phyloP scores from a whole-genome alignment of 2,329 filamentous ascomycete species.

The Scedosporium dehoogii region DNA sequence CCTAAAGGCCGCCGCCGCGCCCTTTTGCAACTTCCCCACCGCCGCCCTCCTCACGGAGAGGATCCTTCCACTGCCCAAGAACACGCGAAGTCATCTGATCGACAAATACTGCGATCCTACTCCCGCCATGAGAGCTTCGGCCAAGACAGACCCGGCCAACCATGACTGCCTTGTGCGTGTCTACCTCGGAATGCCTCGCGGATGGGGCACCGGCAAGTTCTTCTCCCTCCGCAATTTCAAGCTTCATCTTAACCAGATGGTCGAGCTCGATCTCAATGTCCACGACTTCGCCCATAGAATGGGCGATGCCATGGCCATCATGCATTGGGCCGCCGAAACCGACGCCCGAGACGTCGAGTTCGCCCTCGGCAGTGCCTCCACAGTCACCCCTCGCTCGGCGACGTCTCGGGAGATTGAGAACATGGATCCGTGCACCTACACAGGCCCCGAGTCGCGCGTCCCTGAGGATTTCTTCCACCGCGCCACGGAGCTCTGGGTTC shows the following conservation, averaged over 20 bases:
- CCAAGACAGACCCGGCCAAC: constrained; percentile 9
- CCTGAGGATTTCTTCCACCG: constrained; percentile 9
- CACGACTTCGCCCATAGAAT: constrained; percentile 13
- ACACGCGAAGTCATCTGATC: constrained; percentile 13
- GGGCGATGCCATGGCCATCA: constrained; percentile 17
- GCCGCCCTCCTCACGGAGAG: constrained; percentile 13
- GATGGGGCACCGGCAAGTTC: constrained; percentile 7
- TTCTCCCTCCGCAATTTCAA: constrained; percentile 22
- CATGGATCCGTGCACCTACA: background rate
- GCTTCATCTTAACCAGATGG: constrained; percentile 20
- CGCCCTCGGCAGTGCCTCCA: constrained; percentile 16
- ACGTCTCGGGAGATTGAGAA: background rate
- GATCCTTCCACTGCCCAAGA: constrained; percentile 16
- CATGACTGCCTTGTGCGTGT: constrained; percentile 13
- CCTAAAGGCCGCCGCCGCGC: background rate
- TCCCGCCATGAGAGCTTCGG: background rate
- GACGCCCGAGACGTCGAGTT: constrained; percentile 23
- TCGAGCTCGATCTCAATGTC: constrained; percentile 14
- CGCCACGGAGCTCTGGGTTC: constrained; percentile 16
- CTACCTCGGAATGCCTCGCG: constrained; percentile 12
- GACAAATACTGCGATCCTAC: constrained; percentile 11
- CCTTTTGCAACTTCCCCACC: constrained; percentile 11
- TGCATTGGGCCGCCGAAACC: constrained; percentile 20
- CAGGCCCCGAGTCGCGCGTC: background rate
- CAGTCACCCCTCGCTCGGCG: background rate